Evolutionary conservation across 108 stramenopile genomes (phyloP), one percentile per base, ranked within the genome.

Genomic region (Nitzschia sp.): DNA sequence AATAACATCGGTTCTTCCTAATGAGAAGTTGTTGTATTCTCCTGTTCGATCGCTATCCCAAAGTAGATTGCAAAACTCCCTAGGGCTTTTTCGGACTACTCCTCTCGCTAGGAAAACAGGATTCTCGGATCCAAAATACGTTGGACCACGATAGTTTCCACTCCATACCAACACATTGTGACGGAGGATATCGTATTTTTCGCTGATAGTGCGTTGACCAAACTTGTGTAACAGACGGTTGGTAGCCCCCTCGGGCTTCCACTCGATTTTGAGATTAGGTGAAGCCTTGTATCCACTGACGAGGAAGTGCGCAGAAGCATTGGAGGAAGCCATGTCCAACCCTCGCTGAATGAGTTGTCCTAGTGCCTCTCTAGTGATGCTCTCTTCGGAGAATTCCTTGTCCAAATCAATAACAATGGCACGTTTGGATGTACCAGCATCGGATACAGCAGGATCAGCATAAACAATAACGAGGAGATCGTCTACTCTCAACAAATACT

Each of bases 11-110:
- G 40, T 63, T 3, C 84, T 73, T 20, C 72, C 77, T 0, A 79
- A 50, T 21, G 70, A 75, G 50, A 63, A 80, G 9, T 72, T 60
- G 70, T 85, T 85, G 77, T 85, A 85, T 60, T 85, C 78, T 0
- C 40, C 51, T 8, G 80, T 76, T 43, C 84, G 65, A 11, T 61
- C 41, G 56, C 75, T 81, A 53, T 80, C 77, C 77, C 84, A 85
- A 8, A 85, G 46, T 15, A 85, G 39, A 9, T 76, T 42, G 8
- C 79, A 44, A 43, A 85, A 62, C 2, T 79, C 72, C 2, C 53
- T 41, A 12, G 84, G 75, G 10, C 65, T 73, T n/a, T 57, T 10
- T 7, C 63, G 54, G 22, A 81, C 68, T 51, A 84, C 59, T 19
- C 84, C 84, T 41, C 80, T 65, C 29, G 84, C 72, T 17, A 79